These are phyloP conservation scores for Schoenoplectus tabernaemontani DNA, from an alignment of 202 grass and related monocot genomes.

Conservation along the genomic window DNA sequence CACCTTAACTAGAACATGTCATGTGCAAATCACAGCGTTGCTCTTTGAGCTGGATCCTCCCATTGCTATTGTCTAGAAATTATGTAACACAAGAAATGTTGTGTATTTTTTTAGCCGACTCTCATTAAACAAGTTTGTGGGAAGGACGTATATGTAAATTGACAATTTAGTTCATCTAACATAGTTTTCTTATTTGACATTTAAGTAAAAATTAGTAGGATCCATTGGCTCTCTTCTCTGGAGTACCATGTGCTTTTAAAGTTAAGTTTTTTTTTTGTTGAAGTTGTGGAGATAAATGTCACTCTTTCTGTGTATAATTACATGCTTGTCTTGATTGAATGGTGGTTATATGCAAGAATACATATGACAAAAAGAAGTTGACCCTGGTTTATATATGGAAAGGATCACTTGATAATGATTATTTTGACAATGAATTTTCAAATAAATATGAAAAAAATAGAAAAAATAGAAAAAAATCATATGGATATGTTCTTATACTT, in stretches of 20 bases:
- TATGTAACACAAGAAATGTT: neutral
- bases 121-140: neutral
- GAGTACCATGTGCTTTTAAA: neutral
- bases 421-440: no score
- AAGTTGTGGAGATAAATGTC: no score
- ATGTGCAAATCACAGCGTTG: neutral
- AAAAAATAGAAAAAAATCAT: no score
- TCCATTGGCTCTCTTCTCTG: neutral
- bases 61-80: neutral
- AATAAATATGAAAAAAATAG: no score
- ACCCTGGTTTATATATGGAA: no score
- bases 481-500: no score
- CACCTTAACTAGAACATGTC: neutral
- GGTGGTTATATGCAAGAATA: neutral
- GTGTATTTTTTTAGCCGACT: neutral
- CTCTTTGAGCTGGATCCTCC: neutral
- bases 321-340: neutral
- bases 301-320: no score
- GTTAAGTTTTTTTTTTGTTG: no score
- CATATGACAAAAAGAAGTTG: neutral
- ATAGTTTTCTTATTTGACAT: neutral
- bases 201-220: neutral
- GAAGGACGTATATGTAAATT: neutral
- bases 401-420: no score
- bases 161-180: neutral